phyloP scores from a whole-genome alignment of 176 grass and related monocot species.

The Typha latifolia region DNA sequence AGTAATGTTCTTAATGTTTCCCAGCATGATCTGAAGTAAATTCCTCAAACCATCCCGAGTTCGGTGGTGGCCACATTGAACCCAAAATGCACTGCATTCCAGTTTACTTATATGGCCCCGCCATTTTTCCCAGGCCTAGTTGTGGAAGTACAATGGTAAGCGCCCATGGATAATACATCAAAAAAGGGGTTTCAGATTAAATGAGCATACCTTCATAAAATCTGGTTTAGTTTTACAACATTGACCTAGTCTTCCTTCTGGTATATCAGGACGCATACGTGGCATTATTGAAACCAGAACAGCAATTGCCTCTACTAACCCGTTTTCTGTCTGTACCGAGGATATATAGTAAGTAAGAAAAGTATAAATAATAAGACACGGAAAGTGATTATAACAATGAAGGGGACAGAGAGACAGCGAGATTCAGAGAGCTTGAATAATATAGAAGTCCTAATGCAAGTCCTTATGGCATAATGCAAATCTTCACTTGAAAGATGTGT shows the following conservation, averaged over 20 bases:
- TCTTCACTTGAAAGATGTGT: no score
- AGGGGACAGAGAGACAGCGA: not conserved
- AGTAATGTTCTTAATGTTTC: conserved; percentile 61
- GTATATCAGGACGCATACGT: conserved; percentile 53
- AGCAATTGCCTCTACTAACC: conserved; percentile 88
- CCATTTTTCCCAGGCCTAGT: conserved; percentile 92
- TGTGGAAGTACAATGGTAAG: conserved; percentile 23
- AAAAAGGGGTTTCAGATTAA: conserved; percentile 13
- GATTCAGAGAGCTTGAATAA: not conserved
- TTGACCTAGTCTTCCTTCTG: conserved; percentile 61
- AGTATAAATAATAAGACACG: no score
- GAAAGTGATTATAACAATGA: no score
- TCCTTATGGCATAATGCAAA: not conserved
- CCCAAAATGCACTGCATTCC: conserved; percentile 84
- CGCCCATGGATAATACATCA: conserved; percentile 18
- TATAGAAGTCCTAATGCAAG: not conserved
- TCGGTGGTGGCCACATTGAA: conserved; percentile 74
- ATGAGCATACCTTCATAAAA: conserved; percentile 80
- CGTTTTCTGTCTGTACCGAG: conserved; percentile 81
- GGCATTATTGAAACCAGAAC: conserved; percentile 90
- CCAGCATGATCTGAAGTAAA: conserved; percentile 92
- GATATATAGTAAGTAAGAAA: conserved; percentile 1
- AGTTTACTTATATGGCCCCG: conserved; percentile 74
- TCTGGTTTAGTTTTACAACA: conserved; percentile 85
- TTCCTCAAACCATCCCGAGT: conserved; percentile 84